Conservation (phyloP, 139 green algal genomes). For the Tetraselmis striata region DNA sequence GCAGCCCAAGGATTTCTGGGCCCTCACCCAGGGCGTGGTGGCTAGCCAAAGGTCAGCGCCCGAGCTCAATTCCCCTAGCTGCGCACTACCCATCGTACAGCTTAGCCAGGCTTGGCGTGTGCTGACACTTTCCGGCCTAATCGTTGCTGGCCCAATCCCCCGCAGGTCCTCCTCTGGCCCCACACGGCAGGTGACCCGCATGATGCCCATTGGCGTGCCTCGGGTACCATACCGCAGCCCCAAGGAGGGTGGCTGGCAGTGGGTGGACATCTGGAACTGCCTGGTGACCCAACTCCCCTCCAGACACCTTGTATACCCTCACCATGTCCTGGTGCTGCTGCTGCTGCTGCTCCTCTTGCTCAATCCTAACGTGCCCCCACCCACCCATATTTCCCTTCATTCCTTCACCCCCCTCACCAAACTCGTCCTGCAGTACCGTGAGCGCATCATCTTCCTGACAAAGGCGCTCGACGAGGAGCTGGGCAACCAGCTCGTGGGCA, state of each 20-base stretch:
- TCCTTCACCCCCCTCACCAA: no score
- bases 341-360: not conserved
- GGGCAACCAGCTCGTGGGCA: constrained; percentile 84
- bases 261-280: constrained; percentile 93
- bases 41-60: not conserved
- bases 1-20: not conserved
- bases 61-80: not conserved
- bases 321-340: not conserved
- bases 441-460: constrained; percentile 83
- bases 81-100: no score
- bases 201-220: constrained; percentile 86
- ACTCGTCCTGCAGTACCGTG: constrained; percentile 76
- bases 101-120: no score
- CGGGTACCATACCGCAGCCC: constrained; percentile 76
- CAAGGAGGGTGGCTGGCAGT: constrained; percentile 71
- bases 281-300: constrained; percentile 55
- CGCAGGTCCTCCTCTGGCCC: constrained; percentile 13
- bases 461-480: constrained; percentile 83
- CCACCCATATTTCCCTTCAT: no score
- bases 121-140: no score
- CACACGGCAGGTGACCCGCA: constrained; percentile 35
- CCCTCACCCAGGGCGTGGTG: not conserved
- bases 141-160: no score
- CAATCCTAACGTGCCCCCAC: no score
- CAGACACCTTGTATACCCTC: not conserved